A percentile compares a stretch with the other conserved stretches of the same genome.
Evolutionary conservation across 768 basidiomycete genomes (phyloP).

Genomic region (Roridomyces roridus): DNA sequence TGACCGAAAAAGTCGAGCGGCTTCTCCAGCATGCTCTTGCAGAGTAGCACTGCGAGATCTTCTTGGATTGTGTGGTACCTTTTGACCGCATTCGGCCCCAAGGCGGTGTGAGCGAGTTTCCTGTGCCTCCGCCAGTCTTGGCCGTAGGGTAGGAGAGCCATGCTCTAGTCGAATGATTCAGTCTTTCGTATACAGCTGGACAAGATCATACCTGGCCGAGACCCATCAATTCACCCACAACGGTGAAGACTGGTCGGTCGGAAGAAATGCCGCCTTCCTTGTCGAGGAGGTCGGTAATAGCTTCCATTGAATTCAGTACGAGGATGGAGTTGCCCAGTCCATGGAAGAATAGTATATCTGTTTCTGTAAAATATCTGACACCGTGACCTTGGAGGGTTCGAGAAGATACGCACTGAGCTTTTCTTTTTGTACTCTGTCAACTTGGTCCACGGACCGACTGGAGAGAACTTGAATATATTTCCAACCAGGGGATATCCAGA

Average conservation of each 20-base stretch:
- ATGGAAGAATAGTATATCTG: constrained; percentile 24
- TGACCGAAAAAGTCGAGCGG: background rate
- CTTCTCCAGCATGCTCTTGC: background rate
- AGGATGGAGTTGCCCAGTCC: constrained; percentile 32
- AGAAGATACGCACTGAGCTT: too few relatives aligned
- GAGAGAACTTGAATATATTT: too few relatives aligned
- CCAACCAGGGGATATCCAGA: too few relatives aligned
- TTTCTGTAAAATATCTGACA: too few relatives aligned
- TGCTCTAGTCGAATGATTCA: constrained; percentile 12
- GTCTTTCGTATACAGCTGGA: background rate
- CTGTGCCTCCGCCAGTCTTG: constrained; percentile 20
- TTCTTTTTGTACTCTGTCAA: too few relatives aligned
- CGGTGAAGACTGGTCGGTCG: constrained; percentile 7
- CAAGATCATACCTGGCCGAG: constrained; percentile 4
- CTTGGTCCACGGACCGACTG: too few relatives aligned
- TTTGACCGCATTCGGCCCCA: constrained; percentile 36
- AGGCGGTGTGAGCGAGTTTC: constrained; percentile 34
- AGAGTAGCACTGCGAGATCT: constrained; percentile 4
- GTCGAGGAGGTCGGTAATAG: constrained; percentile 28
- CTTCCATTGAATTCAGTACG: constrained; percentile 26
- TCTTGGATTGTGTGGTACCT: constrained; percentile 40
- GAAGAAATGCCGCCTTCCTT: constrained; percentile 17
- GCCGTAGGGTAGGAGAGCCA: constrained; percentile 27
- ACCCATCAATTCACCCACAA: constrained; percentile 15
- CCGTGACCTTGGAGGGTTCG: constrained; percentile 12